Conservation (phyloP, 768 basidiomycete species). For the Albatrellus ellisii region DNA sequence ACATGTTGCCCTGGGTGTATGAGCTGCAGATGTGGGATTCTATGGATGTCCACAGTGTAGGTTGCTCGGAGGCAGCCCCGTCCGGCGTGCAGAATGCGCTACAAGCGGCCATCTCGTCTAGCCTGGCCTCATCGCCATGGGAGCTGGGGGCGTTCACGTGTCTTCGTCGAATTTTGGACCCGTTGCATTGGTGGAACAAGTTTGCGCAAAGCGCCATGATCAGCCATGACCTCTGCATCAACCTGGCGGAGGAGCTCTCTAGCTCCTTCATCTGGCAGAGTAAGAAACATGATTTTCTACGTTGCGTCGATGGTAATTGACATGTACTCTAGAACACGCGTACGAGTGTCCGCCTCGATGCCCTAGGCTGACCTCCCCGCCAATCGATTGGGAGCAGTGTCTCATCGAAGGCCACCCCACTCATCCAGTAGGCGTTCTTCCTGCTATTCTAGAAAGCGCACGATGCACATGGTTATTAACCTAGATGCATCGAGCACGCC, state of each 20-base stretch:
- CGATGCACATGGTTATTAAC: neutral
- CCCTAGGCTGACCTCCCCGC: conserved; percentile 27
- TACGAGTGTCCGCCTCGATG: conserved; percentile 29
- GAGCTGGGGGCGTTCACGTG: conserved; percentile 21
- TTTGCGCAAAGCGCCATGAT: conserved; percentile 27
- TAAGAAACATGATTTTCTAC: conserved; percentile 16
- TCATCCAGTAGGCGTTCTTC: conserved; percentile 30
- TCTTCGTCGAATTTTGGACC: conserved; percentile 21
- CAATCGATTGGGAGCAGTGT: conserved; percentile 46
- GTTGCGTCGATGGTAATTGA: neutral
- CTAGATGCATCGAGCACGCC: conserved; percentile 44
- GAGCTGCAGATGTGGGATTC: conserved; percentile 17
- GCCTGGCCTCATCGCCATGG: conserved; percentile 25
- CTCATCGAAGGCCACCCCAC: conserved; percentile 47
- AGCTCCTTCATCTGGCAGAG: conserved; percentile 34
- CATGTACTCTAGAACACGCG: conserved; percentile 21
- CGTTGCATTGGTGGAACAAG: conserved; percentile 28
- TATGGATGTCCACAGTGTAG: neutral
- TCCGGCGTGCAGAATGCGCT: conserved; percentile 14
- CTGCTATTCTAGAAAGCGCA: conserved; percentile 2
- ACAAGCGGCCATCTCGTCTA: conserved; percentile 20
- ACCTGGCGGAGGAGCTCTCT: conserved; percentile 28
- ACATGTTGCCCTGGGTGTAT: conserved; percentile 36
- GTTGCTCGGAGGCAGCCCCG: neutral
- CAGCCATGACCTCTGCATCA: conserved; percentile 19